A percentile compares a stretch with the other conserved stretches of the same genome.
Conservation (phyloP, 768 basidiomycete genomes). For the Amanita pallidorosea region DNA sequence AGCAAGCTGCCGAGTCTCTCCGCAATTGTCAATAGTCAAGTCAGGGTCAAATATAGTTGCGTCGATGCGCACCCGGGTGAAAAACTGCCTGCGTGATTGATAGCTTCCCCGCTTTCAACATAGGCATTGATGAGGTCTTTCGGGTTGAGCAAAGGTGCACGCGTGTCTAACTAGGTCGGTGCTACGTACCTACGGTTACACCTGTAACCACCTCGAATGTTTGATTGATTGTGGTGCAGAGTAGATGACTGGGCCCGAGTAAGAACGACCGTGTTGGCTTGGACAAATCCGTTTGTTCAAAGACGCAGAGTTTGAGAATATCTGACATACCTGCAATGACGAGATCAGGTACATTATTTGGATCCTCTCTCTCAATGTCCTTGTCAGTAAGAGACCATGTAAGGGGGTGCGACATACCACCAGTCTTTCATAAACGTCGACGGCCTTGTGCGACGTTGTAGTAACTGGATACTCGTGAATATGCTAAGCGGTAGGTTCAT, state of each 20-base stretch:
- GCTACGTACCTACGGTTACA: slow-evolving; percentile 60
- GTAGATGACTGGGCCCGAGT: no score
- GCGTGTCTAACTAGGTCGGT: no score
- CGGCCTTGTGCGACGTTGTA: no score
- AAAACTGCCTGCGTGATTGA: slow-evolving; percentile 92
- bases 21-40: no score
- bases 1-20: no score
- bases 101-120: slow-evolving; percentile 75
- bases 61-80: slow-evolving; percentile 58
- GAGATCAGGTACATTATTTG: slow-evolving; percentile 26
- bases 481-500: no score
- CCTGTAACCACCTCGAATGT: slow-evolving; percentile 81
- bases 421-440: no score
- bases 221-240: slow-evolving; percentile 42
- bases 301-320: no score
- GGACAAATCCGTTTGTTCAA: not conserved
- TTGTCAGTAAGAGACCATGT: not conserved
- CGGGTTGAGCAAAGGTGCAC: slow-evolving; percentile 16
- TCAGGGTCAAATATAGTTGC: no score
- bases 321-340: slow-evolving; percentile 3
- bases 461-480: no score
- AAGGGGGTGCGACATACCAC: slow-evolving; percentile 11
- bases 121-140: slow-evolving; percentile 60
- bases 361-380: slow-evolving; percentile 15
- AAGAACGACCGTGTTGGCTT: slow-evolving; percentile 92